Evolutionary conservation across 2,329 filamentous ascomycete genomes (phyloP), one percentile per base, ranked within the genome.

Genomic region (Xylaria multiplex): DNA sequence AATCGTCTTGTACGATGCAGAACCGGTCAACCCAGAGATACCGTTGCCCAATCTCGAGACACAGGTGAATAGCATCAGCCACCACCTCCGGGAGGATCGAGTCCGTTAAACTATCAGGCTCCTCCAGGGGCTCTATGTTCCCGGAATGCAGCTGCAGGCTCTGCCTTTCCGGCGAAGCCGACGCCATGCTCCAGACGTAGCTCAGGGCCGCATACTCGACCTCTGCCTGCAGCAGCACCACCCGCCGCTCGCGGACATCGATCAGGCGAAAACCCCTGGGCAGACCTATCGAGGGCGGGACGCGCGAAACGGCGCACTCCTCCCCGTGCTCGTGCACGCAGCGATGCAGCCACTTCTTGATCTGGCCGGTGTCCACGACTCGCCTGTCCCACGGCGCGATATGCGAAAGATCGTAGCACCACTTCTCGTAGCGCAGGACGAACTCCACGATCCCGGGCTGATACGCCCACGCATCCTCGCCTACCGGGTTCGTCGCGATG

Each of bases 11-110:
- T 7, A 62, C 58, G 27, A 68, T 65, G 48, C 57, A 62, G 37
- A 67, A 57, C 2, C 57, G 59, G 35, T 65, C 62, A 22, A 65
- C 57, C 65, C 57, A 65, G 24, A 67, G 53, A 62, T 67, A 67
- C 16, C 46, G 45, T 22, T 62, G 40, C 24, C 57, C 57, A 40
- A 67, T 35, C 32, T 60, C 54, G 16, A 24, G 6, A 40, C 58
- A 62, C 24, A 65, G 22, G 48, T 59, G 6, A 30, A 62, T 62
- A 58, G 57, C 61, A 56, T 67, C 61, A 3, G 40, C 27, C 24
- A 67, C 58, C 1, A 61, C 50, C 22, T 56, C 49, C 6, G 65
- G 65, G 6, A 67, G 45, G 27, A 50, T 45, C 3, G 30, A 43
- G 11, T 42, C 54, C 9, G 6, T 56, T 19, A 66, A 43, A 22